Conservation (phyloP, 176 grass and related monocot genomes). For the Cenchrus fungigraminus region DNA sequence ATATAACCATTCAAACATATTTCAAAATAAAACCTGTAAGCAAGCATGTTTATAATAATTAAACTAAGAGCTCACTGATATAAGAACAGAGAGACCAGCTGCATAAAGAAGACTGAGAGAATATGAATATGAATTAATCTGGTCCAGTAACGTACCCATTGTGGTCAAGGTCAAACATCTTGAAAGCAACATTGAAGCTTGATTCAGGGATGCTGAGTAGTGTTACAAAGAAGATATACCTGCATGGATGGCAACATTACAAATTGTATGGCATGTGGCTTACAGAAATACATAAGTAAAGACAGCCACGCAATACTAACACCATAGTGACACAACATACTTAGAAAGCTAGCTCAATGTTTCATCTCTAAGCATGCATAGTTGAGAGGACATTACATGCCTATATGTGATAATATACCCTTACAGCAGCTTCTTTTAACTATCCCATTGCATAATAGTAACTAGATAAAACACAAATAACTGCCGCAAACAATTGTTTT, state of each 20-base stretch:
- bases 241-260: slow-evolving; percentile 42
- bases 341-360: not conserved
- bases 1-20: no score
- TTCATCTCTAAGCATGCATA: slow-evolving; percentile 11
- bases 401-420: not conserved
- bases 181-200: slow-evolving; percentile 94
- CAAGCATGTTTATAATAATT: not conserved
- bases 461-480: not conserved
- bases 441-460: not conserved
- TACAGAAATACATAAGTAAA: not conserved
- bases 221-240: slow-evolving; percentile 98
- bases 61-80: slow-evolving; percentile 8
- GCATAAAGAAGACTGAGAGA: slow-evolving; percentile 13
- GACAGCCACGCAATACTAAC: not conserved
- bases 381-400: not conserved
- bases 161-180: slow-evolving; percentile 99
- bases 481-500: not conserved
- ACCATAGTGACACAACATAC: not conserved
- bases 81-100: not conserved
- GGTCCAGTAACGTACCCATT: slow-evolving; percentile 57
- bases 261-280: slow-evolving; percentile 14
- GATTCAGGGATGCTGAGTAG: slow-evolving; percentile 94
- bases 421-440: not conserved
- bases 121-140: not conserved
- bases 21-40: slow-evolving; percentile 8